phyloP scores from a whole-genome alignment of 352 stramenopile genomes.

The Phytophthora parvispora region DNA sequence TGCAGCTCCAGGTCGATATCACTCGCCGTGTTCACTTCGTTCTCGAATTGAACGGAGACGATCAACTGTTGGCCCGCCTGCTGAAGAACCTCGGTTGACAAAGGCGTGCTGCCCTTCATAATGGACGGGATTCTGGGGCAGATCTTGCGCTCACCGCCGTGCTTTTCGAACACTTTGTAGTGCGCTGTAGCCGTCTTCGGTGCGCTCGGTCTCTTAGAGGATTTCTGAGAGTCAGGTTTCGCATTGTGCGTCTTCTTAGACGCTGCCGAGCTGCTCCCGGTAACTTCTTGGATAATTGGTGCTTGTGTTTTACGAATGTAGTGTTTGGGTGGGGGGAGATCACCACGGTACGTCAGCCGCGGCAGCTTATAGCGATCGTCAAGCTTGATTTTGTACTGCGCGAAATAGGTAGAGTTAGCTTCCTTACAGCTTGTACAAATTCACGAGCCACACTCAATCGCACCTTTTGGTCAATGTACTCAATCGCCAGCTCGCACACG shows the following conservation, averaged over 20 bases:
- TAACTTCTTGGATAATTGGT: conserved; percentile 83
- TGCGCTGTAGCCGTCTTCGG: conserved; percentile 44
- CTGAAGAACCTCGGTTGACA: conserved; percentile 58
- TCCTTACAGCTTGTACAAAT: too few species aligned
- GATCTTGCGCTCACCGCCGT: conserved; percentile 1
- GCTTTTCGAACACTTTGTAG: conserved; percentile 58
- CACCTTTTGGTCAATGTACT: conserved; percentile 89
- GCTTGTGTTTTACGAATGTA: conserved; percentile 82
- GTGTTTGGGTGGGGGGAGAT: conserved; percentile 75
- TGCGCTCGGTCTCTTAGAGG: neutral
- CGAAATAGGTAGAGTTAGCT: neutral
- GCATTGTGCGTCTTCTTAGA: conserved; percentile 16
- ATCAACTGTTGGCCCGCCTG: conserved; percentile 43
- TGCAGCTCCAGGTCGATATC: conserved; percentile 65
- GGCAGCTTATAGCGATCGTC: conserved; percentile 84
- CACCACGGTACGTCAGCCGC: conserved; percentile 68
- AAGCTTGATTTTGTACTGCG: conserved; percentile 84
- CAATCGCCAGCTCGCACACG: conserved; percentile 83
- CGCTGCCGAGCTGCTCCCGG: neutral
- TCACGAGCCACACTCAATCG: too few species aligned
- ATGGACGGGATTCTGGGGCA: conserved; percentile 48
- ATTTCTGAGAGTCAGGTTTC: conserved; percentile 12
- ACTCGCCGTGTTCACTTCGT: conserved; percentile 27
- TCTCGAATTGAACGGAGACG: conserved; percentile 52
- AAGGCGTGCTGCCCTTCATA: conserved; percentile 42